These are phyloP conservation scores for Citrus medica DNA, from an alignment of 345 rosid genomes.

Conservation along the genomic window DNA sequence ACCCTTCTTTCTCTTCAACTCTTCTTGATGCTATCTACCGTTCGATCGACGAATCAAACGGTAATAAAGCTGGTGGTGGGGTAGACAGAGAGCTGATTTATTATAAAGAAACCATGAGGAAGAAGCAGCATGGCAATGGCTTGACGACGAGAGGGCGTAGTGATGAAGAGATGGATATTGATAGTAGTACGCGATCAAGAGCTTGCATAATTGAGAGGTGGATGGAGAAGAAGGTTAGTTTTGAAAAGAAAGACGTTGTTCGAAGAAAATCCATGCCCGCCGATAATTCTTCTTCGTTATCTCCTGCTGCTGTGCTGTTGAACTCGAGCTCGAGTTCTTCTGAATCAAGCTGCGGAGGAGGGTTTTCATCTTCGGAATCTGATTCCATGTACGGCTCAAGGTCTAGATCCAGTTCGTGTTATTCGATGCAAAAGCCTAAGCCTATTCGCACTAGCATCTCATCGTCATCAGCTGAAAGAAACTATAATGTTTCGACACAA, in stretches of 20 bases:
- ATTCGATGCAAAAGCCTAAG: conserved; percentile 38
- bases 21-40: conserved; percentile 79
- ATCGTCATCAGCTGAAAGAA: conserved; percentile 11
- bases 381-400: conserved; percentile 45
- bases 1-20: conserved; percentile 83
- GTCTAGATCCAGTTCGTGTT: conserved; percentile 23
- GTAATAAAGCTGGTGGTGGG: conserved; percentile 3
- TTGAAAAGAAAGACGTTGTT: conserved; percentile 14
- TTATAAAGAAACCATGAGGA: conserved; percentile 25
- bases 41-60: conserved; percentile 62
- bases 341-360: conserved; percentile 59
- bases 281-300: not conserved
- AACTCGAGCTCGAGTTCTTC: conserved; percentile 75
- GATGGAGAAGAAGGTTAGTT: conserved; percentile 43
- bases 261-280: conserved; percentile 51
- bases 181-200: conserved; percentile 6
- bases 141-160: too few species aligned
- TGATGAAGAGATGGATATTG: conserved; percentile 7
- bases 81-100: conserved; percentile 23
- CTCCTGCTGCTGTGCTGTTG: conserved; percentile 27
- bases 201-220: conserved; percentile 45
- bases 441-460: conserved; percentile 50
- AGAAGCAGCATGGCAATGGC: conserved; percentile 7
- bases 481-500: not conserved
- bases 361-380: conserved; percentile 75